Evolutionary conservation across 2,329 filamentous ascomycete species (phyloP).

Genomic region (Sarocladium brachiariae): DNA sequence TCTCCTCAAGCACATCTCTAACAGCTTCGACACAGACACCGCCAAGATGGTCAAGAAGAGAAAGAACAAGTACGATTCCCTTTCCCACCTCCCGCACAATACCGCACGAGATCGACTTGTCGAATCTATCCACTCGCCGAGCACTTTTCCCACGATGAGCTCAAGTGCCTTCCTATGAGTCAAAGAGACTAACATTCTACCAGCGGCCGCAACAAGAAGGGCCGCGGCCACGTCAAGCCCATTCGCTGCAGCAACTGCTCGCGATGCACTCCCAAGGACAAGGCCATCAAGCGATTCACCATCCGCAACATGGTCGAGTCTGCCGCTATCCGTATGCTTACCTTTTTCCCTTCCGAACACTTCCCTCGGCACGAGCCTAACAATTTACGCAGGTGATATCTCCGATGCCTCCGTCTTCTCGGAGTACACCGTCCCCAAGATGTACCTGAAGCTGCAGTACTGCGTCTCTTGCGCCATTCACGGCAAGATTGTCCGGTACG

Average conservation of each 20-base stretch:
- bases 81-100: conserved; percentile 32
- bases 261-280: conserved; percentile 95
- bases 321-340: conserved; percentile 90
- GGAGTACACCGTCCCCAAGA: conserved; percentile 99
- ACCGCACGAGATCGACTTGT: conserved; percentile 9
- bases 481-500: conserved; percentile 99
- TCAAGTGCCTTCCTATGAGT: conserved; percentile 12
- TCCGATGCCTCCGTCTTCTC: conserved; percentile 98
- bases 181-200: conserved; percentile 36
- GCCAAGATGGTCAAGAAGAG: conserved; percentile 67
- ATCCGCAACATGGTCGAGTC: conserved; percentile 99
- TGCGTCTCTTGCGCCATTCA: conserved; percentile 99
- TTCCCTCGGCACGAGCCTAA: conserved; percentile 10
- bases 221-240: conserved; percentile 99
- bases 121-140: conserved; percentile 11
- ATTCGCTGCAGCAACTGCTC: conserved; percentile 73
- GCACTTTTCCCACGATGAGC: not conserved
- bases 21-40: conserved; percentile 42
- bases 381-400: conserved; percentile 79
- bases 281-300: conserved; percentile 99
- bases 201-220: conserved; percentile 96
- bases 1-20: conserved; percentile 18
- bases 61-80: conserved; percentile 47
- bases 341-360: not conserved
- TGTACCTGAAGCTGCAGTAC: conserved; percentile 99